These are phyloP conservation scores for Nannochloropsis limnetica DNA, from an alignment of 352 stramenopile genomes.

Conservation along the genomic window DNA sequence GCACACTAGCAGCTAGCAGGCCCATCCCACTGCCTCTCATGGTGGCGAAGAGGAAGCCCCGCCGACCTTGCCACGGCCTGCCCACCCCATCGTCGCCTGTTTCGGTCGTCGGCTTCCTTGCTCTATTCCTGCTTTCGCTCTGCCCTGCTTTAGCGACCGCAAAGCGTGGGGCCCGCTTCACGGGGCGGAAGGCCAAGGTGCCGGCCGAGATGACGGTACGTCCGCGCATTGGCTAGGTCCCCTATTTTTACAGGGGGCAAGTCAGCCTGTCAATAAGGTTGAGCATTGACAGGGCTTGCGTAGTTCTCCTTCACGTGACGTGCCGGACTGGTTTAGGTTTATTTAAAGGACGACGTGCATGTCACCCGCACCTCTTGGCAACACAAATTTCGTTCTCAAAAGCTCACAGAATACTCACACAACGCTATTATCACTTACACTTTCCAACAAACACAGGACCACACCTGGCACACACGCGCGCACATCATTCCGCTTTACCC, in stretches of 20 bases:
- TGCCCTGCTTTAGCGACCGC: neutral
- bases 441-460: neutral
- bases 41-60: neutral
- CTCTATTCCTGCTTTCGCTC: neutral
- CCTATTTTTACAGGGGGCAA: too few species aligned
- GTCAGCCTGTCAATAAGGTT: neutral
- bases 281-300: neutral
- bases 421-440: neutral
- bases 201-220: conserved; percentile 18
- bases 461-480: neutral
- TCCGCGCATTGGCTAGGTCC: neutral
- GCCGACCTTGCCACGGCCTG: neutral
- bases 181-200: neutral
- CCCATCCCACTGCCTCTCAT: neutral
- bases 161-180: neutral
- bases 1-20: neutral
- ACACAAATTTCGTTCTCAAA: too few species aligned
- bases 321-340: neutral
- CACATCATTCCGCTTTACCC: neutral
- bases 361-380: neutral
- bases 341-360: neutral
- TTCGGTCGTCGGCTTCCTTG: neutral
- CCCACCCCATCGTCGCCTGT: neutral
- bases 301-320: neutral
- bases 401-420: too few species aligned